Percentiles rank a stretch among this genome's conserved stretches.
Evolutionary conservation across 1,139 yeast genomes (phyloP).

Genomic region (Blastobotrys capitulatus): DNA sequence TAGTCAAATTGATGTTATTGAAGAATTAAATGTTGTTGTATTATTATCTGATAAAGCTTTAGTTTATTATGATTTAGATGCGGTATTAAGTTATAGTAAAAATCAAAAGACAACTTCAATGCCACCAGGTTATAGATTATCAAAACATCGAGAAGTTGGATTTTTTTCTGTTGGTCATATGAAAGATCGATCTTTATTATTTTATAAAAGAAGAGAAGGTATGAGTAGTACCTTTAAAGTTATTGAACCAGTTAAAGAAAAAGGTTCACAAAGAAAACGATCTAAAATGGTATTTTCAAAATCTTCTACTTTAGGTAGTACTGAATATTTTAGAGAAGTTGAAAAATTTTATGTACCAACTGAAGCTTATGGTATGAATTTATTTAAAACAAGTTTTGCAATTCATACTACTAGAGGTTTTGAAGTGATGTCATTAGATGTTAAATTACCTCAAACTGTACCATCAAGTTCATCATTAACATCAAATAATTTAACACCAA

Average conservation of each 20-base stretch:
- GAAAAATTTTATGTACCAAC: constrained; percentile 32
- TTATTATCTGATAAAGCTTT: constrained; percentile 56
- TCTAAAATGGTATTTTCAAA: constrained; percentile 28
- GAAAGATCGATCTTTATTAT: constrained; percentile 52
- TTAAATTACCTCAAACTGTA: constrained; percentile 50
- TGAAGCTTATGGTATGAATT: constrained; percentile 33
- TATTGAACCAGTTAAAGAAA: constrained; percentile 45
- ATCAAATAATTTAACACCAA: constrained; percentile 13
- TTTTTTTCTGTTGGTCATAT: constrained; percentile 61
- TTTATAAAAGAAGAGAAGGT: constrained; percentile 35
- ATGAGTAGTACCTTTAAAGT: constrained; percentile 32
- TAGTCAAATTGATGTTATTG: constrained; percentile 56
- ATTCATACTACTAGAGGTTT: constrained; percentile 66
- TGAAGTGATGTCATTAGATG: constrained; percentile 59
- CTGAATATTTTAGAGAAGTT: constrained; percentile 35
- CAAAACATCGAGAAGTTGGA: constrained; percentile 37
- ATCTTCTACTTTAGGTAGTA: constrained; percentile 24
- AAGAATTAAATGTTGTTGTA: constrained; percentile 52
- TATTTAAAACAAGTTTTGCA: constrained; percentile 46
- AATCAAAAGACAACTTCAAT: not conserved
- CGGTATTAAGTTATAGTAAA: constrained; percentile 23
- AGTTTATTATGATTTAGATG: constrained; percentile 53
- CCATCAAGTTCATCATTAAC: constrained; percentile 40
- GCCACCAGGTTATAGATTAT: constrained; percentile 27
- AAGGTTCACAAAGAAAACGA: constrained; percentile 33